Evolutionary conservation across 1,139 yeast species (phyloP), one percentile per base, ranked within the genome.

Genomic region (Hansenula anomala): DNA sequence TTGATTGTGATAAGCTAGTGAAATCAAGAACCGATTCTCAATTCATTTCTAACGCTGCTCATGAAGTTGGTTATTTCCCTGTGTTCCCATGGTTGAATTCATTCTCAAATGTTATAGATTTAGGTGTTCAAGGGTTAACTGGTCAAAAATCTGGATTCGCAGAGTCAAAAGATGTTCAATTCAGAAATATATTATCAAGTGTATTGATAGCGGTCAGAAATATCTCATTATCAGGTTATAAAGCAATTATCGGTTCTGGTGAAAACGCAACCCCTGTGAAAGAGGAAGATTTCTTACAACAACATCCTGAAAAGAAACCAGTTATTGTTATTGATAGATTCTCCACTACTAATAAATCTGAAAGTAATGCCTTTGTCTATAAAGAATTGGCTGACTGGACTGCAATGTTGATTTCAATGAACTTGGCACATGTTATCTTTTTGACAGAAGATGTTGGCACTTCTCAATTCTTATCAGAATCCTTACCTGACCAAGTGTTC

Each of bases 111-210:
- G 82, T 89, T 45, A 66, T 88, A 38, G 98, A 92, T 61, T 71
- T 94, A 51, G 89, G 81, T 39, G 85, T 86, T 14, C 96, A 88
- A 58, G 92, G 97, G 39, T 59, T 92, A 33, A 89, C 96, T 1
- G 98, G 98, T 0, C 97, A 89, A 59, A 88, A 88, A 55, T 83
- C 96, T 1, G 97, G 97, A 0, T 69, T 92, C 39, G 78, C 95
- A 24, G 97, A 92, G 58, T 69, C 88, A 1, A 80, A 80, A 43
- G 97, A 92, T 48, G 68, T 85, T 0, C 97, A 89, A 58, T 74
- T 85, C 47, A 81, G 86, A 59, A 81, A 82, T 48, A 90, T 92
- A 79, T 71, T 92, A 34, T 74, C 78, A 37, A 75, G 90, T 32
- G 74, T 95, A 0, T 65, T 82, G 17, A 78, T 77, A 51, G 90